Evolutionary conservation across 164 flowering plant genomes (phyloP).

Genomic region (Magnolia officinalis): DNA sequence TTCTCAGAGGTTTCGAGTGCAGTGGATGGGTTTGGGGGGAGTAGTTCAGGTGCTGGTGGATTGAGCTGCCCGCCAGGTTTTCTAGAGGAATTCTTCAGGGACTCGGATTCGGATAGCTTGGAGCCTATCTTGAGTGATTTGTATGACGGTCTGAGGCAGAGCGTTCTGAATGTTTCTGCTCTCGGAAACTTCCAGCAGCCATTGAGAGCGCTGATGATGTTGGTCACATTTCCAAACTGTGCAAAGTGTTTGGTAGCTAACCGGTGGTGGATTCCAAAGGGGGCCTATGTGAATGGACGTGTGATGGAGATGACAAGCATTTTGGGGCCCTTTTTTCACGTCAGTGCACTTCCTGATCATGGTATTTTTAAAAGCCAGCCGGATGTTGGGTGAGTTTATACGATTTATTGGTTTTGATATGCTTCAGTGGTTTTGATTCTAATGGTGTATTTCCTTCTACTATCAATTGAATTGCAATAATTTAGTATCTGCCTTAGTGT

Average conservation of each 20-base stretch:
- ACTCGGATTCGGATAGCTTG: slow-evolving; percentile 72
- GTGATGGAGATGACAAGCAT: slow-evolving; percentile 93
- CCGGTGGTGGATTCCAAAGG: slow-evolving; percentile 82
- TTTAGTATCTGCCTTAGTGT: too few relatives aligned
- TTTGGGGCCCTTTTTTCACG: slow-evolving; percentile 93
- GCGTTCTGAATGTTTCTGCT: slow-evolving; percentile 72
- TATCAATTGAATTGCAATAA: too few relatives aligned
- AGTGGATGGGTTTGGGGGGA: slow-evolving; percentile 54
- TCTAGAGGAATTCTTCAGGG: slow-evolving; percentile 80
- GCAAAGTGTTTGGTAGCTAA: slow-evolving; percentile 79
- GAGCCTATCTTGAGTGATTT: slow-evolving; percentile 67
- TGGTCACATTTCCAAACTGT: slow-evolving; percentile 62
- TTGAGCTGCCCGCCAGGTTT: slow-evolving; percentile 66
- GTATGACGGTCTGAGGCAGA: slow-evolving; percentile 83
- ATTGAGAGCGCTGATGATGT: slow-evolving; percentile 58
- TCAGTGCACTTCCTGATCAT: slow-evolving; percentile 91
- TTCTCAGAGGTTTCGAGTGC: slow-evolving; percentile 53
- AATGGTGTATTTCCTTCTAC: too few relatives aligned
- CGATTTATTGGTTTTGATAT: not conserved
- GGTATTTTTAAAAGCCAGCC: slow-evolving; percentile 75
- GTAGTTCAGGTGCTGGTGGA: slow-evolving; percentile 34
- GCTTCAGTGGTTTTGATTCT: not conserved
- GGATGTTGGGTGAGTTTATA: slow-evolving; percentile 83
- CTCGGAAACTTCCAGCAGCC: slow-evolving; percentile 92
- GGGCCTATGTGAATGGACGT: slow-evolving; percentile 73